Evolutionary conservation across 2,329 filamentous ascomycete genomes (phyloP), one percentile per base, ranked within the genome.

Genomic region (Colletotrichum siamense): DNA sequence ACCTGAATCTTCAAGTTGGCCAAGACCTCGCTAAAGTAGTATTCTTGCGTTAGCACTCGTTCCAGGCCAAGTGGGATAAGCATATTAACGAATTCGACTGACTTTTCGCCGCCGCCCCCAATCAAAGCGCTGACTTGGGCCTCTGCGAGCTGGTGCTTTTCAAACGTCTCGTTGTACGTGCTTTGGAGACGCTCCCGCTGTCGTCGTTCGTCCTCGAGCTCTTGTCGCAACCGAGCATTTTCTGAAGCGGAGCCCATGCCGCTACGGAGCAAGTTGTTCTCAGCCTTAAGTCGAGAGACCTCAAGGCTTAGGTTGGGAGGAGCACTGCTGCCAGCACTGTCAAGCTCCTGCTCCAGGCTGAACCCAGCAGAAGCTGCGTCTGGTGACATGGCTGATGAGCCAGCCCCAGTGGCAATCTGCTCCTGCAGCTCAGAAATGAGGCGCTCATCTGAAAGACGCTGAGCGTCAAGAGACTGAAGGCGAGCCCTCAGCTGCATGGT

Each of bases 271-370:
- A 93, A 82, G 44, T 89, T 88, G 79, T 92, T 93, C 82, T 94
- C 92, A 8, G 92, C 90, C 80, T 90, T 91, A 64, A 94, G 84
- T 39, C 92, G 88, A 34, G 90, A 90, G 26, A 92, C 81, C 80
- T 92, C 90, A 22, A 91, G 82, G 13, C 87, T 86, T 65, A 90
- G 83, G 69, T 86, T 86, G 18, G 83, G 81, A 13, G 83, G 81
- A 15, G 84, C 83, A 8, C 86, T 84, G 75, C 86, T 85, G 55
- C 82, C 81, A 28, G 89, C 88, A 73, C 86, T 87, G 68, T 91
- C 89, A 6, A 94, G 86, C 81, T 94, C 92, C 75, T 93, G 89
- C 82, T 92, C 91, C 10, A 94, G 88, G 75, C 85, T 91, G 55
- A 89, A 85, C 55, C 79, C 78, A 76, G 81, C 81, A 81, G 84